These are phyloP conservation scores for Cytidiella melzeri DNA, from an alignment of 768 basidiomycete genomes.

Conservation along the genomic window DNA sequence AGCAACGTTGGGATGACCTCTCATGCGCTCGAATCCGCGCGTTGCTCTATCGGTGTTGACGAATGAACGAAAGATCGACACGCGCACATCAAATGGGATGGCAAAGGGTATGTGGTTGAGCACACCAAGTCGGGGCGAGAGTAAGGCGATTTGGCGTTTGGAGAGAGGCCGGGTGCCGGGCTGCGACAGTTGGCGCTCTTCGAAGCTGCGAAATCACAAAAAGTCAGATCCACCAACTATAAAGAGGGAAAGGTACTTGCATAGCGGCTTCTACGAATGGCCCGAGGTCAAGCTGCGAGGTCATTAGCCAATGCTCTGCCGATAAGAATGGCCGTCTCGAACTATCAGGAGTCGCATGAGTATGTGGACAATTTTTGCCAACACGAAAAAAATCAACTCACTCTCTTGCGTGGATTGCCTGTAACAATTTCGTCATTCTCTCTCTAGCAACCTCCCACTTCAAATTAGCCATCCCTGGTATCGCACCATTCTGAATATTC, in stretches of 20 bases:
- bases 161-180: conserved; percentile 28
- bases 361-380: background rate
- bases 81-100: conserved; percentile 88
- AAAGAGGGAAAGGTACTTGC: conserved; percentile 33
- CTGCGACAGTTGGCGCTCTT: conserved; percentile 51
- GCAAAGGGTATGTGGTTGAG: conserved; percentile 96
- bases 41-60: conserved; percentile 53
- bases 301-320: conserved; percentile 78
- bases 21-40: conserved; percentile 12
- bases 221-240: conserved; percentile 1
- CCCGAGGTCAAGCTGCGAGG: conserved; percentile 47
- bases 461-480: conserved; percentile 33
- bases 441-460: conserved; percentile 70
- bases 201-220: conserved; percentile 37
- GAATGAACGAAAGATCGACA: conserved; percentile 84
- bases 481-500: conserved; percentile 33
- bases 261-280: conserved; percentile 86
- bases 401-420: conserved; percentile 86
- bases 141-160: conserved; percentile 64
- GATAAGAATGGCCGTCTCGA: conserved; percentile 82
- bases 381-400: conserved; percentile 33
- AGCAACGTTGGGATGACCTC: conserved; percentile 20
- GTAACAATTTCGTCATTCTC: conserved; percentile 69
- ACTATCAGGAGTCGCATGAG: conserved; percentile 34
- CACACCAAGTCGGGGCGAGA: conserved; percentile 83